A percentile compares a stretch with the other conserved stretches of the same genome.
These are phyloP conservation scores for Blastobotrys malaysiensis DNA, from an alignment of 1,139 yeast genomes.

Conservation along the genomic window DNA sequence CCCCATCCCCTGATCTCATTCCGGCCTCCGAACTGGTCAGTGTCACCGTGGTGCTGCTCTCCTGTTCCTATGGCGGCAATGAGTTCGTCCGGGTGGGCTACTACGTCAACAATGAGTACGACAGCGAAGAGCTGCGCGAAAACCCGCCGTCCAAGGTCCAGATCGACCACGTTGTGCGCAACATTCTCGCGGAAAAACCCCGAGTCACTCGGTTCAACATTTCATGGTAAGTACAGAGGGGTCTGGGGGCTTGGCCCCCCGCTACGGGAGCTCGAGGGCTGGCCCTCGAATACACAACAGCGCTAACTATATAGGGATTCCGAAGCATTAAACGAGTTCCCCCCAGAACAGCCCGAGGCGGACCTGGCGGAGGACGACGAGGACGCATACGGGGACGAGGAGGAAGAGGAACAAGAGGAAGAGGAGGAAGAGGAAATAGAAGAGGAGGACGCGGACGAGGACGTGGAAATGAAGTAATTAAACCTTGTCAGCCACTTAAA, in stretches of 20 bases:
- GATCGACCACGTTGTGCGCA: conserved; percentile 89
- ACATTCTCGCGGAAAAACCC: conserved; percentile 94
- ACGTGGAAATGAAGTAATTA: conserved; percentile 15
- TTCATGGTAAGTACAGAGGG: conserved; percentile 61
- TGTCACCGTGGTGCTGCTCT: conserved; percentile 85
- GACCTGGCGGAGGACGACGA: conserved; percentile 43
- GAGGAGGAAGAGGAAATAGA: conserved; percentile 24
- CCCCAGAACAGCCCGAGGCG: conserved; percentile 66
- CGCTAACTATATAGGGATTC: conserved; percentile 31
- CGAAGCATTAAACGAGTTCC: conserved; percentile 59
- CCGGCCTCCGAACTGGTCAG: conserved; percentile 94
- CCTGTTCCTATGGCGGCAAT: conserved; percentile 88
- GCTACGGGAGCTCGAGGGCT: not conserved
- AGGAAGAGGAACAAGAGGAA: conserved; percentile 9
- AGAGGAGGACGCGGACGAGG: conserved; percentile 21
- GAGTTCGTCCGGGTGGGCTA: conserved; percentile 97
- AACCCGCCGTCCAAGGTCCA: conserved; percentile 93
- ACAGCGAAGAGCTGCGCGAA: conserved; percentile 83
- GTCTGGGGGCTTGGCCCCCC: conserved; percentile 31
- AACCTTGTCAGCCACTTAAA: not conserved
- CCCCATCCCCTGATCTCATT: conserved; percentile 91
- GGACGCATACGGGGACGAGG: conserved; percentile 31
- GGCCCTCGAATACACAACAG: conserved; percentile 14
- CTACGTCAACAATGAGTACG: conserved; percentile 95
- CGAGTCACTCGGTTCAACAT: conserved; percentile 94